A percentile compares a stretch with the other conserved stretches of the same genome.
Conservation (phyloP, 2,329 filamentous ascomycete species). For the Lecanosticta acicola region DNA sequence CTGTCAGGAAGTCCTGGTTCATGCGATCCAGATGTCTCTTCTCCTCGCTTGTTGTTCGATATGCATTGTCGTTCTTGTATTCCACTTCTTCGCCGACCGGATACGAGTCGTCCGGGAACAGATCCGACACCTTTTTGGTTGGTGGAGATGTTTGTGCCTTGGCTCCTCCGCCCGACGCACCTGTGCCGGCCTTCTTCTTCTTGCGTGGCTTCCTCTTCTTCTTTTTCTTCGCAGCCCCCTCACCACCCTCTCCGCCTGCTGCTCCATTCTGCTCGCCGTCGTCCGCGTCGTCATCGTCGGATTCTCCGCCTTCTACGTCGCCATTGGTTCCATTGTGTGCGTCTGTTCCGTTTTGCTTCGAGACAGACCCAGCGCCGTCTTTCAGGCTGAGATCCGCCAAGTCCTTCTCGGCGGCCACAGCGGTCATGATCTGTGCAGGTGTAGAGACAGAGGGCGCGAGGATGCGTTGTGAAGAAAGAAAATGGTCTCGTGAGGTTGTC, state of each 20-base stretch:
- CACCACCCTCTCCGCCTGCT: constrained; percentile 22
- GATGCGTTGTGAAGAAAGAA: background rate
- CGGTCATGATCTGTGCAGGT: constrained; percentile 21
- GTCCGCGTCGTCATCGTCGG: constrained; percentile 34
- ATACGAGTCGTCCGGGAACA: constrained; percentile 43
- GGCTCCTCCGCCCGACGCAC: constrained; percentile 27
- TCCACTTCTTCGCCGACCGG: constrained; percentile 44
- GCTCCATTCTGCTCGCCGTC: constrained; percentile 26
- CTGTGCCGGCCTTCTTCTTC: constrained; percentile 34
- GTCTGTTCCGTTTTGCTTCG: constrained; percentile 21
- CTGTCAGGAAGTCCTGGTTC: constrained; percentile 45
- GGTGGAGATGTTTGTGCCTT: constrained; percentile 44
- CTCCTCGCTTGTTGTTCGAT: constrained; percentile 46
- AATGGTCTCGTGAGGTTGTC: constrained; percentile 1
- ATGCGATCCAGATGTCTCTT: constrained; percentile 40
- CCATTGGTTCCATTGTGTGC: constrained; percentile 25
- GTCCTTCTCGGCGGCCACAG: constrained; percentile 26
- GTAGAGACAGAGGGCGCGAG: background rate
- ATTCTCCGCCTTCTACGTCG: constrained; percentile 30
- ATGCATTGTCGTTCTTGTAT: constrained; percentile 42
- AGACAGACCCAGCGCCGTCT: constrained; percentile 11
- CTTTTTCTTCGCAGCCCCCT: constrained; percentile 40
- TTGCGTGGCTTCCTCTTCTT: constrained; percentile 44
- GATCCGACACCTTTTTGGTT: constrained; percentile 40
- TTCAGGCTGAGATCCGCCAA: constrained; percentile 24